Evolutionary conservation across 495 filamentous ascomycete species (phyloP).

Genomic region (Paragyromitra xinjiangensis): DNA sequence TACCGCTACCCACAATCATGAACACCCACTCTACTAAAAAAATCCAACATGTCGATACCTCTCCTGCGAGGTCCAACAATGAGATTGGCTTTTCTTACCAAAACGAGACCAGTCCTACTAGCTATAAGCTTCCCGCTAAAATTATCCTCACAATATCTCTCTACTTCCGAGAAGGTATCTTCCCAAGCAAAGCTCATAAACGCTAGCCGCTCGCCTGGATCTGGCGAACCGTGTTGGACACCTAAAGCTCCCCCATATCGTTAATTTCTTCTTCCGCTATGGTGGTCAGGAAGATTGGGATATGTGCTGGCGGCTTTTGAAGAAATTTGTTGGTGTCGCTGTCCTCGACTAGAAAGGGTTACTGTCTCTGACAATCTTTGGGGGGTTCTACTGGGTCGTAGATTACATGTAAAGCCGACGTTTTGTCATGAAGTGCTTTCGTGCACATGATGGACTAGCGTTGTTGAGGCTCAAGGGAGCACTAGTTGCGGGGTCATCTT

Average conservation of each 20-base stretch:
- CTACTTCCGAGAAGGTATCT: neutral
- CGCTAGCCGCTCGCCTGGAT: neutral
- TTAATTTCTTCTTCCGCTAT: neutral
- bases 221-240: neutral
- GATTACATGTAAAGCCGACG: no score
- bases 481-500: no score
- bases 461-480: no score
- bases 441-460: no score
- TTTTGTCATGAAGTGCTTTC: no score
- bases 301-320: neutral
- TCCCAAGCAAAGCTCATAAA: neutral
- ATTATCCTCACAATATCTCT: neutral
- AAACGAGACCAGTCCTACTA: neutral
- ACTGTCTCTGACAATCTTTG: neutral
- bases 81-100: neutral
- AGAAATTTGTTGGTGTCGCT: neutral
- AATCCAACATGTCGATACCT: neutral
- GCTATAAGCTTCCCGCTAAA: neutral
- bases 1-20: neutral
- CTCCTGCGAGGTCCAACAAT: neutral
- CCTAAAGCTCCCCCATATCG: conserved; percentile 2
- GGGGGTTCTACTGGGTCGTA: neutral
- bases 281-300: neutral
- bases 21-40: neutral
- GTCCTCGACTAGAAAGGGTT: neutral